Base-by-base conservation (phyloP, 805 yeast genomes). In the Lachancea waltii region DNA sequence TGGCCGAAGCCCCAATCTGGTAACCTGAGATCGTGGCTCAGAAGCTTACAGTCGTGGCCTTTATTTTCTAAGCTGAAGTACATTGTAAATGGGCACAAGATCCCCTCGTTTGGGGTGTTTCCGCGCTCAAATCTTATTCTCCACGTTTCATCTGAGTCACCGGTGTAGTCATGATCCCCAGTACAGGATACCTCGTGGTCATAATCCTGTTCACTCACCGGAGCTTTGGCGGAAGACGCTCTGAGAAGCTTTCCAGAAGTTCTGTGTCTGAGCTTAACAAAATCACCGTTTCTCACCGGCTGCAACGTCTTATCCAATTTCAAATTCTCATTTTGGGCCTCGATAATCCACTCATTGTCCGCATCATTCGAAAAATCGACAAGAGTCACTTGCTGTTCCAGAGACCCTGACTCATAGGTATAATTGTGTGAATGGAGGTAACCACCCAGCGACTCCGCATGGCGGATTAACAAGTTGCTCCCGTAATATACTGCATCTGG, bases 131-230 rank as follows among this genome's bases (percentile, higher is more conserved):
- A 70, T 50, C 73, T 69, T 15, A 90, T 62, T 40, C 73, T 73
- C 72, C 86, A 87, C 45, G 75, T 73, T 56, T 84, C 87, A 54
- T 77, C 77, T 29, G 71, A 67, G 47, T 83, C 83, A 13, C 85
- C 92, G 2, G 64, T 63, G 52, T 75, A 75, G 1, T 77, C 74
- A 5, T 68, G 59, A 58, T 73, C 74, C 4, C 90, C 92, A 40
- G 77, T 54, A 46, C 85, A 77, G 19, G 85, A 73, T 1, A 87
- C 95, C 60, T 87, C 95, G 46, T 72, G 74, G 54, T 87, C 81
- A 60, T 90, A 89, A 40, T 92, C 97, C 53, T 85, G 92, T 54
- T 85, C 95, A 7, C 90, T 75, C 19, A 87, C 75, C 7, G 95
- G 96, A 3, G 97, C 96, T 43, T 89, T 76, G 35, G 73, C 65